Base-by-base conservation (phyloP, 805 yeast genomes). In the Kluyveromyces starmeri region DNA sequence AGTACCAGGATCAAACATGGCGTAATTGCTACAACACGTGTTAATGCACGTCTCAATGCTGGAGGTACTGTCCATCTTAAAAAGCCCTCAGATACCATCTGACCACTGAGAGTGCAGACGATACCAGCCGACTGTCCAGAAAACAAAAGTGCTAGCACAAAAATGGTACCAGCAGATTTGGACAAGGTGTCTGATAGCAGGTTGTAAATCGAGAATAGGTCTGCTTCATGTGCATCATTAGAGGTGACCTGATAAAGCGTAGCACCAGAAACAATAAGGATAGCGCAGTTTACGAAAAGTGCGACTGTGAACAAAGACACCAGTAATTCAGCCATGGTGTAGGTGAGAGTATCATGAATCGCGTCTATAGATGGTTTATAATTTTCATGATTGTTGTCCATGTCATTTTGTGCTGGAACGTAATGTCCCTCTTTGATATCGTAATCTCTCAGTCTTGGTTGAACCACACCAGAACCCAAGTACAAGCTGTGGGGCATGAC, bases 111-210 rank as follows among this genome's bases (percentile, higher is more conserved):
- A 0, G 96, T 86, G 54, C 94, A 85, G n/a, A 86, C 95, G 20
- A 89, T 83, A 23, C 96, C 96, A 2, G 96, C 95, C 55, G 88
- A 77, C 50, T 86, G 86, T 9, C 96, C 96, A 25, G 89, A 78
- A 40, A 83, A 79, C 28, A 88, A 61, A 46, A 88, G 67, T 1
- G 96, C 96, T 36, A 85, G 61, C 50, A 86, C 88, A 59, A 88
- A 88, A 0, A 86, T 61, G 2, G 83, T 72, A 7, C 96, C 97
- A 0, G 89, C 94, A 12, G 73, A 71, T 20, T 78, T 73, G 4
- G 94, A 79, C 29, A 88, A 61, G 32, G 73, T 71, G 7, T 59
- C 46, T 22, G 75, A 66, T 13, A 88, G 64, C 46, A 86, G 64
- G 20, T 71, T 71, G 55, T 85, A 78, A 43, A 89, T 83, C 11